Evolutionary conservation across 371 early-diverging fungal species (phyloP).

Genomic region (Mortierella sp.): DNA sequence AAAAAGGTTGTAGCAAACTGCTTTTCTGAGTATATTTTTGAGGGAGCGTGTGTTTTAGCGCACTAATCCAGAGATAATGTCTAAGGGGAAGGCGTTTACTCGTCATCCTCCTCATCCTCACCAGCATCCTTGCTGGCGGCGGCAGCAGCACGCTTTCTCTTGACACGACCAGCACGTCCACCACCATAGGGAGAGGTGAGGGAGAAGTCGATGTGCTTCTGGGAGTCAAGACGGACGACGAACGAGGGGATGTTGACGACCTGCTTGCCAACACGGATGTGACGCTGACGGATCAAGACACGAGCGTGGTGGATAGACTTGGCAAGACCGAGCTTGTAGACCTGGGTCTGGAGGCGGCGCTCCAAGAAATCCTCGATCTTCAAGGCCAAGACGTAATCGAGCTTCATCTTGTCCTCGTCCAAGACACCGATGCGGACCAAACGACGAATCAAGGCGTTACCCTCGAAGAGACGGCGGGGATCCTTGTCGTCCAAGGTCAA

Average conservation of each 20-base stretch:
- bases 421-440: slow-evolving; percentile 98
- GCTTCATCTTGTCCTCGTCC: slow-evolving; percentile 96
- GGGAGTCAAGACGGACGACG: slow-evolving; percentile 91
- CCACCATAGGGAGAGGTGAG: slow-evolving; percentile 98
- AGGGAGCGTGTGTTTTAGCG: no score
- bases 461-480: slow-evolving; percentile 98
- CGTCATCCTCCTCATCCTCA: slow-evolving; percentile 75
- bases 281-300: slow-evolving; percentile 98
- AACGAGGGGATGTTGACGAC: slow-evolving; percentile 97
- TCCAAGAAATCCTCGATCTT: slow-evolving; percentile 99
- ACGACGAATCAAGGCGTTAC: slow-evolving; percentile 98
- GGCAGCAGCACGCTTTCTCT: slow-evolving; percentile 89
- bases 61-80: no score
- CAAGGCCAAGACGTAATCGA: slow-evolving; percentile 99
- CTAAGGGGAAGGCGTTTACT: slow-evolving; percentile 54
- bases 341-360: slow-evolving; percentile 99
- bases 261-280: slow-evolving; percentile 99
- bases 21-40: no score
- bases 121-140: slow-evolving; percentile 73
- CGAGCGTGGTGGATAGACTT: slow-evolving; percentile 99
- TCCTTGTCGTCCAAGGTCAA: slow-evolving; percentile 98
- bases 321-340: slow-evolving; percentile 99
- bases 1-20: no score
- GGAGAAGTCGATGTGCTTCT: slow-evolving; percentile 99
- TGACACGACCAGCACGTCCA: slow-evolving; percentile 98